Evolutionary conservation across 2,329 filamentous ascomycete species (phyloP).

Genomic region (Trichoderma sp.): DNA sequence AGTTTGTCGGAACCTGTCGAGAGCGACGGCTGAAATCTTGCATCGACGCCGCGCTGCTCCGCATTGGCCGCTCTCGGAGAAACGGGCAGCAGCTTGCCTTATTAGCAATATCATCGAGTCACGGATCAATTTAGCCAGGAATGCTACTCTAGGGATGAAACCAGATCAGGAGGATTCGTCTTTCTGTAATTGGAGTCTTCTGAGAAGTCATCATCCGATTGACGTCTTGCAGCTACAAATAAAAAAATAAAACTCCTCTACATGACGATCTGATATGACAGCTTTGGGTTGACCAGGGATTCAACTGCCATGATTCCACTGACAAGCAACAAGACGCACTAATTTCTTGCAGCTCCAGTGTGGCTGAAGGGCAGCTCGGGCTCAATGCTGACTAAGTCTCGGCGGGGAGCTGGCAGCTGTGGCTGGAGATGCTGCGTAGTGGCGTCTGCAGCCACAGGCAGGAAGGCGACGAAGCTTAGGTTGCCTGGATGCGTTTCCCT

Average conservation of each 20-base stretch:
- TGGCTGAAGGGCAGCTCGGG: neutral
- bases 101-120: slow-evolving; percentile 16
- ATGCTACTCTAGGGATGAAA: neutral
- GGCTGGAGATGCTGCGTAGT: slow-evolving; percentile 19
- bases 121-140: neutral
- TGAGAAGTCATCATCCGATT: neutral
- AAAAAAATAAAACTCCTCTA: neutral
- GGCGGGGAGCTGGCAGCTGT: slow-evolving; percentile 29
- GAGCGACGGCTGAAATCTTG: neutral
- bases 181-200: neutral
- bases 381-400: slow-evolving; percentile 11
- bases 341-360: neutral
- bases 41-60: slow-evolving; percentile 1
- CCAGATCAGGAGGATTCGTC: neutral
- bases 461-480: slow-evolving; percentile 45
- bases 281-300: neutral
- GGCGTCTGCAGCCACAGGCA: slow-evolving; percentile 28
- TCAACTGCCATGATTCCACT: neutral
- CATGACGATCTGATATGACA: neutral
- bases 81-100: neutral
- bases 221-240: neutral
- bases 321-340: neutral
- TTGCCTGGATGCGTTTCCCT: slow-evolving; percentile 39
- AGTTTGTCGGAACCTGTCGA: neutral
- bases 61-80: slow-evolving; percentile 18